Base-by-base conservation (phyloP, 2,329 filamentous ascomycete genomes). In the Trichophyton benhamiae region DNA sequence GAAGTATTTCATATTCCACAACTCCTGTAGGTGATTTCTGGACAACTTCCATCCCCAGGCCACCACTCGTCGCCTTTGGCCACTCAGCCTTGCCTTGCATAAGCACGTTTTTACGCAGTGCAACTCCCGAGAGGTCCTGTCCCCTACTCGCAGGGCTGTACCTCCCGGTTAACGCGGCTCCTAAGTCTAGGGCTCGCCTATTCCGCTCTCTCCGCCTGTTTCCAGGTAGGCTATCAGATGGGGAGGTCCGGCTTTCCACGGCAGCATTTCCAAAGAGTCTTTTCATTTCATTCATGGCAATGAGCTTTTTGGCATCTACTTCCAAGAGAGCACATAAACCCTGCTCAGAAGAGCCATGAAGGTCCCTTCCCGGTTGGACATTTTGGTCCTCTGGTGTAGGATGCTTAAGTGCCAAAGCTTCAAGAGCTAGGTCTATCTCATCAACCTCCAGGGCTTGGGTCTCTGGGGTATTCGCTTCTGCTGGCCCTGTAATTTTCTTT, bases 211-310 rank as follows among this genome's bases (percentile, higher is more conserved):
- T 71, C 81, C 78, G 76, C 61, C 80, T 75, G 33, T 76, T 76
- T 17, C 77, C 69, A 53, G 70, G 71, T 60, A 70, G 69, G 53
- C 72, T 73, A 38, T 76, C 74, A 55, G 81, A 74, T 20, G 80
- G 79, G 49, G 84, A 81, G 59, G 82, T 78, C 48, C 75, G 72
- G 33, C 75, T 78, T 66, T 87, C 83, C 9, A 87, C 68, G 22
- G 84, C 84, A 27, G 83, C 81, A 64, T 81, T 82, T 3, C 87
- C 87, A 71, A 89, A 89, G 0, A 89, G 76, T 65, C 81, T 83
- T 62, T 84, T 87, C 90, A 99, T 96, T 76, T 99, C 94, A 69
- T 96, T 95, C 41, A 87, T 80, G 6, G 89, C 89, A 70, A 92
- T 91, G 9, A 99, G 81, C 67, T 91, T 84, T 66, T 88, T 82